phyloP scores from a whole-genome alignment of 2,329 filamentous ascomycete species.

The Ilyonectria sp. region DNA sequence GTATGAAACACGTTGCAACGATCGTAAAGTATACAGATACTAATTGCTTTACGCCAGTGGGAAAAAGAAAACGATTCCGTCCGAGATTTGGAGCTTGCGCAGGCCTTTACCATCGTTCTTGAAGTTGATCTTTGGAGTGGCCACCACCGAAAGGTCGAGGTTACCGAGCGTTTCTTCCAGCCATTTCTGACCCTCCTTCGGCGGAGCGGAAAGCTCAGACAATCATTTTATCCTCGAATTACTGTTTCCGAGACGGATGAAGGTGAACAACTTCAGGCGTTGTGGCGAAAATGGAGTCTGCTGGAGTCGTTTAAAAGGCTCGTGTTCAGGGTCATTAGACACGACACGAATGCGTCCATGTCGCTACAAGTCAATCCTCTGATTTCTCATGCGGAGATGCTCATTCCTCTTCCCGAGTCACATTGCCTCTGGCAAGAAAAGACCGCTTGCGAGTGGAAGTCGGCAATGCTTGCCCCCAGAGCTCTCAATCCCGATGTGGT shows the following conservation, averaged over 20 bases:
- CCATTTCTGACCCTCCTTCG: slow-evolving; percentile 6
- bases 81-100: slow-evolving; percentile 13
- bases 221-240: neutral
- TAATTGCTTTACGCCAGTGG: too few species aligned
- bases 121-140: slow-evolving; percentile 19
- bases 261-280: neutral
- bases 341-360: slow-evolving; percentile 16
- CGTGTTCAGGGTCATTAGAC: slow-evolving; percentile 9
- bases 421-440: slow-evolving; percentile 3
- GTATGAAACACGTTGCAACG: neutral
- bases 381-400: slow-evolving; percentile 12
- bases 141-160: slow-evolving; percentile 11
- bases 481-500: neutral
- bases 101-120: slow-evolving; percentile 13
- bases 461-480: slow-evolving; percentile 1
- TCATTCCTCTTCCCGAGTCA: slow-evolving; percentile 4
- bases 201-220: slow-evolving; percentile 4
- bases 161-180: slow-evolving; percentile 14
- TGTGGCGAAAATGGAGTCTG: slow-evolving; percentile 1
- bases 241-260: neutral
- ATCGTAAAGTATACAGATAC: too few species aligned
- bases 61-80: neutral
- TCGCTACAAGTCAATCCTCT: slow-evolving; percentile 8
- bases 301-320: slow-evolving; percentile 9
- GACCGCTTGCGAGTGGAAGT: slow-evolving; percentile 7